Evolutionary conservation across 768 basidiomycete genomes (phyloP), one percentile per base, ranked within the genome.

Genomic region (Kwoniella heveanensis): DNA sequence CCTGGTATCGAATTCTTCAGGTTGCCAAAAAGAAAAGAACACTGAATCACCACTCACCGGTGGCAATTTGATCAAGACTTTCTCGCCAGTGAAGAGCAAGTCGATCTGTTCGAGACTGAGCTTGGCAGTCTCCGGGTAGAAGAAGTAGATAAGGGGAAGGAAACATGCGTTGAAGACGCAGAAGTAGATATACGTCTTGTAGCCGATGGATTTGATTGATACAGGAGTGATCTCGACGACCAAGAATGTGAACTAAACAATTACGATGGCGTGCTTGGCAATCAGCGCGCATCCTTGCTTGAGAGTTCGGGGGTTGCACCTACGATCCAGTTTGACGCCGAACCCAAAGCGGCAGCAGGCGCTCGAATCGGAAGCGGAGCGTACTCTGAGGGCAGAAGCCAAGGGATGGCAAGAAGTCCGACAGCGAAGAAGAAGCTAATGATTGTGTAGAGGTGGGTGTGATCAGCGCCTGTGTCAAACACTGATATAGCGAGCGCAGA

Each of bases 61-160:
- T 7, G 58, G 58, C 10, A 60, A 49, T 17, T 50, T 24, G 15
- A 60, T 12, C 15, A 50, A 2, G 15, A 60, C 58, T 27, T 51
- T 49, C 8, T 59, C 54, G 22, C 65, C 65, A 17, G 50, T 53
- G 51, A 69, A 69, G 26, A 69, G 46, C 22, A 57, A 24, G 47
- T 69, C 67, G 22, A 69, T 65, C 47, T 60, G 50, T 29, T 69
- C 67, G 10, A 69, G 49, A 15, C 60, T 21, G 2, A 65, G 53
- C n/a, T 50, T 54, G 25, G 63, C 60, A 6, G 67, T 69, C 47
- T 69, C 67, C 7, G 67, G 67, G 36, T 57, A 69, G 12, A 61
- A 58, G 32, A 61, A 69, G 57, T 69, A 69, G 26, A 69, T 56
- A 8, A 58, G 15, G 10, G 67, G 67, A 1, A 69, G 21, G 64